Base-by-base conservation (phyloP, 306 rosid genomes). In the Dryas alaskensis region DNA sequence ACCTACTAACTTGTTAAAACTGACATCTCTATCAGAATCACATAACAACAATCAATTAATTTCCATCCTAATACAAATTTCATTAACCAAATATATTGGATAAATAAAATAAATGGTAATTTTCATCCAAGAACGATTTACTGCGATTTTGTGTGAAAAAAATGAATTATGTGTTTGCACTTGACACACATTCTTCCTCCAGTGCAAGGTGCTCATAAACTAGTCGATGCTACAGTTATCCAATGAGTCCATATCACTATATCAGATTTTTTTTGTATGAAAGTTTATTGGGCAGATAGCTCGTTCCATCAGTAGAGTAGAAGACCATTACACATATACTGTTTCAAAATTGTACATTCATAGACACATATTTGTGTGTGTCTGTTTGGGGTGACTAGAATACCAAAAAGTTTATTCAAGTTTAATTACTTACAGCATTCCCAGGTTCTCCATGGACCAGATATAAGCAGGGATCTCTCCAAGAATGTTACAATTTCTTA, bases 401-500 rank as follows among this genome's bases (percentile, higher is more conserved):
- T 42, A 60, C 50, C 44, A 52, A 43, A 13, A 37, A 2, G 19
- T 40, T 51, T n/a, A 9, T 53, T 22, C 44, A 10, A 49, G 70
- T 10, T 44, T 5, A 4, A 27, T 71, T 73, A 86, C 98, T 87
- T 82, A 89, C 98, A 93, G 31, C 92, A 81, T 79, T 40, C 44
- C 51, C 75, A 89, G 71, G 0, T 0, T 7, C 74, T 61, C 64
- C 83, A 81, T 64, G 10, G 69, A 73, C 98, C 90, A 89, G 79
- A 87, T 66, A 73, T 84, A 84, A 39, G 80, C 50, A n/a, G 97
- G 92, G 67, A 90, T 80, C 76, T 77, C 76, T 75, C 96, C 97
- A 7, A 79, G 73, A 77, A 93, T 83, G 70, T 90, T 86, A 75
- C 96, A 86, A 43, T 81, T 90, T 77, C 98, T 93, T 78, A 93